Base-by-base conservation (phyloP, 306 rosid species). In the Vigna unguiculata region DNA sequence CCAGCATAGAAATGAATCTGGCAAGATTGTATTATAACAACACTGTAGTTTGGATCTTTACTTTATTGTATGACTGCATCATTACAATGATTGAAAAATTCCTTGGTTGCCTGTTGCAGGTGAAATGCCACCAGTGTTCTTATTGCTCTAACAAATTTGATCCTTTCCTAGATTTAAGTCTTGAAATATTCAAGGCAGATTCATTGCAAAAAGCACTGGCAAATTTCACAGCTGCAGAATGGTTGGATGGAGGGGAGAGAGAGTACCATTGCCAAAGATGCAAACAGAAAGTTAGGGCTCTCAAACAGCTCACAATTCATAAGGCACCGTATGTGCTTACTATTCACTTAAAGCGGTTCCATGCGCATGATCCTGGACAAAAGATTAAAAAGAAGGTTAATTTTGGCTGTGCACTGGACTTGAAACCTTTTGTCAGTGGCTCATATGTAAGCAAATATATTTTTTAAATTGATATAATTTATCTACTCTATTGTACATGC, bases 111-210 rank as follows among this genome's bases (percentile, higher is more conserved):
- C 38, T 78, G 32, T 84, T 69, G 86, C 89, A 96, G 99, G 99
- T 96, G 79, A 92, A 86, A 78, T 96, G 99, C 74, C 77, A 82
- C 86, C 93, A 92, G 83, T 96, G 99, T 78, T 88, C 92, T 21
- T 70, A 60, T 87, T 82, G 89, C 89, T 96, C 98, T 79, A 88
- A 90, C 90, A 96, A 85, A 52, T 92, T 87, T 62, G 98, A 96
- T 86, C 98, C 99, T 28, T 96, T 96, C 78, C 78, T 96, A 72
- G 99, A 96, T 91, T 78, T 96, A 81, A 96, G 99, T 74, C 96
- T 96, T 68, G 99, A 96, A 77, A 96, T 96, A 75, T 81, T 84
- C 77, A 86, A 89, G 91, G 97, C 96, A 71, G 92, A 92, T 79
- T 89, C 99, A 46, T 60, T 96, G 83, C 80, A 90, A 25, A 96